A percentile compares a stretch with the other conserved stretches of the same genome.
Conservation (phyloP, 257 asterid species). For the Sherardia arvensis region DNA sequence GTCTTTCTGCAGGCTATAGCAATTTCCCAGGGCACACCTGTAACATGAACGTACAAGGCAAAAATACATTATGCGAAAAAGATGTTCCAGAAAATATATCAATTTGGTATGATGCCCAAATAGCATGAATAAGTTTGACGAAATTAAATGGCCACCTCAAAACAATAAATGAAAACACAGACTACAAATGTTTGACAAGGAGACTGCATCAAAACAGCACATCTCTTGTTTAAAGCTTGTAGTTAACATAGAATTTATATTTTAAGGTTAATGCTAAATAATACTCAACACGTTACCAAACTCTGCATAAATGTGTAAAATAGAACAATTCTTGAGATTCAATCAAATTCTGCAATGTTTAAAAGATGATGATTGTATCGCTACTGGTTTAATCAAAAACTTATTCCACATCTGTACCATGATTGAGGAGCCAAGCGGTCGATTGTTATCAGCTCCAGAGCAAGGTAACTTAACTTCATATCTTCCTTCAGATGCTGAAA, state of each 20-base stretch:
- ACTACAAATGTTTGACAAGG: background rate
- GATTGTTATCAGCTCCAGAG: conserved; percentile 88
- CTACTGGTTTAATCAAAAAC: conserved; percentile 1
- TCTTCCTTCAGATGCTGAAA: conserved; percentile 94
- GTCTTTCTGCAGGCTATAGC: conserved; percentile 92
- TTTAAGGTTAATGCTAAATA: too few relatives aligned
- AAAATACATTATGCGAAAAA: background rate
- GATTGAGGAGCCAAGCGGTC: conserved; percentile 97
- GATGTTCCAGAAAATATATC: background rate
- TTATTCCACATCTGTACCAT: conserved; percentile 39
- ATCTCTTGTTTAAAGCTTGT: too few relatives aligned
- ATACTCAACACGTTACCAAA: background rate
- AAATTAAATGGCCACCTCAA: background rate
- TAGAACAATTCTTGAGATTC: too few relatives aligned
- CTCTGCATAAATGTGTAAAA: too few relatives aligned
- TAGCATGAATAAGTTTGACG: background rate
- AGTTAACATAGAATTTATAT: too few relatives aligned
- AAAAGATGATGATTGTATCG: background rate
- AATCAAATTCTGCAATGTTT: background rate
- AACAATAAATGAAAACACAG: background rate
- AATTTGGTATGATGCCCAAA: background rate
- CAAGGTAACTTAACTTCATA: conserved; percentile 96
- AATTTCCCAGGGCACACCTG: conserved; percentile 97
- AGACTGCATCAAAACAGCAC: too few relatives aligned
- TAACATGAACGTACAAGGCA: conserved; percentile 11